Evolutionary conservation across 257 asterid genomes (phyloP).

Genomic region (Solanum lycopersicoides): DNA sequence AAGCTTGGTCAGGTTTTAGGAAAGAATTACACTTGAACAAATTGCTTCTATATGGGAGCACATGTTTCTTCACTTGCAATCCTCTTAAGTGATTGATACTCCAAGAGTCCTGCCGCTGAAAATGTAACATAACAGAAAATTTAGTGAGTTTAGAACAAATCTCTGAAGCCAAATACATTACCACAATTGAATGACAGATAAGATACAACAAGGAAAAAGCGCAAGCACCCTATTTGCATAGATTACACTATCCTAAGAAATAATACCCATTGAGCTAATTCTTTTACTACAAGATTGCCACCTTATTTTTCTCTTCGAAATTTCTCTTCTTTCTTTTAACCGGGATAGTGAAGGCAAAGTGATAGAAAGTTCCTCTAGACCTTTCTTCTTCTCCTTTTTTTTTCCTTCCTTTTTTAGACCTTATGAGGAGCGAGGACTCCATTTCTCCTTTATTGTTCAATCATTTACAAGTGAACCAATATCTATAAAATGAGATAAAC

Average conservation of each 20-base stretch:
- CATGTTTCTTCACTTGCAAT: conserved; percentile 25
- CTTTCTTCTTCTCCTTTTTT: not conserved
- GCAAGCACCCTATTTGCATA: not conserved
- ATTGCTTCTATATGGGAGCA: conserved; percentile 28
- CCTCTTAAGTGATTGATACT: conserved; percentile 36
- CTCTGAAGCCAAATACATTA: not conserved
- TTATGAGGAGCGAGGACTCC: not conserved
- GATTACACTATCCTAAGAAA: not conserved
- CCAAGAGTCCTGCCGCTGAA: conserved; percentile 58
- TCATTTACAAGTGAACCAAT: not conserved
- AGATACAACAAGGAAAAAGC: not conserved
- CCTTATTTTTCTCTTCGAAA: not conserved
- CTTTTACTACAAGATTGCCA: not conserved
- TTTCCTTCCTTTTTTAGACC: not conserved
- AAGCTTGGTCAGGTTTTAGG: conserved; percentile 40
- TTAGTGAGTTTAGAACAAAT: not conserved
- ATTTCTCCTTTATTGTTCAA: not conserved
- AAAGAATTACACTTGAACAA: conserved; percentile 54
- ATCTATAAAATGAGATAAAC: not conserved
- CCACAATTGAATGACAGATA: not conserved
- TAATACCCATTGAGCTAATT: not conserved
- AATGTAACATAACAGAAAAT: conserved; percentile 8
- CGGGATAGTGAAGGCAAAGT: not conserved
- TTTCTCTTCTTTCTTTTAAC: not conserved
- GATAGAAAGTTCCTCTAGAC: not conserved